These are phyloP conservation scores for Ilex aquifolium DNA, from an alignment of 257 asterid genomes.

Conservation along the genomic window DNA sequence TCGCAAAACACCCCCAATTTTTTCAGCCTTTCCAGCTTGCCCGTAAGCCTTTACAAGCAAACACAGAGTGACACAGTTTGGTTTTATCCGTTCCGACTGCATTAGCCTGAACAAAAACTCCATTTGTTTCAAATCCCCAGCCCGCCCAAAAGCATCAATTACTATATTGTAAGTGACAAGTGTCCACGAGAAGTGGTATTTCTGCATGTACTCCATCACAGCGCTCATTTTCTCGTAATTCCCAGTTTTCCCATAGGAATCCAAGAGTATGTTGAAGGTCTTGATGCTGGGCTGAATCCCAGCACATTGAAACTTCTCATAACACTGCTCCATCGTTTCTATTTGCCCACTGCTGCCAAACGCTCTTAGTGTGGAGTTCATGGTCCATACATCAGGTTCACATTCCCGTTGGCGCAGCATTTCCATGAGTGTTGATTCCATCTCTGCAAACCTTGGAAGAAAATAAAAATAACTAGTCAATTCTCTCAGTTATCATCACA, in stretches of 20 bases:
- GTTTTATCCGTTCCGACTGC: constrained; percentile 84
- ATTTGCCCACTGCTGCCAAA: constrained; percentile 94
- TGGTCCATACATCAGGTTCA: constrained; percentile 88
- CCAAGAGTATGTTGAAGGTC: constrained; percentile 86
- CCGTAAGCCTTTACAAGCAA: constrained; percentile 82
- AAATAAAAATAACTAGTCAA: constrained; percentile 13
- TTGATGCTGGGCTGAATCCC: constrained; percentile 85
- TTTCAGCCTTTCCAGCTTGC: constrained; percentile 51
- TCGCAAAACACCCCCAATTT: constrained; percentile 49
- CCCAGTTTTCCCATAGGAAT: constrained; percentile 75
- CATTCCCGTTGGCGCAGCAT: constrained; percentile 71
- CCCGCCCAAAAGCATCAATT: constrained; percentile 88
- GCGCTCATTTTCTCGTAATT: constrained; percentile 82
- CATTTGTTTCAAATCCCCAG: constrained; percentile 73
- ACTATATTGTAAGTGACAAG: constrained; percentile 79
- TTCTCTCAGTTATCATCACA: constrained; percentile 1
- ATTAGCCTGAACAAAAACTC: constrained; percentile 79
- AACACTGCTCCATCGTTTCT: constrained; percentile 89
- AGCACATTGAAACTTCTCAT: constrained; percentile 71
- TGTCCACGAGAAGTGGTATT: constrained; percentile 78
- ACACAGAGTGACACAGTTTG: constrained; percentile 76
- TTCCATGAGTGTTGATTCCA: constrained; percentile 68
- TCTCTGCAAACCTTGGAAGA: constrained; percentile 59
- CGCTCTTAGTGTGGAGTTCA: constrained; percentile 89
- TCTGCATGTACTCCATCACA: constrained; percentile 93